These are phyloP conservation scores for Curvularia spicifera DNA, from an alignment of 2,329 filamentous ascomycete genomes.

Conservation along the genomic window DNA sequence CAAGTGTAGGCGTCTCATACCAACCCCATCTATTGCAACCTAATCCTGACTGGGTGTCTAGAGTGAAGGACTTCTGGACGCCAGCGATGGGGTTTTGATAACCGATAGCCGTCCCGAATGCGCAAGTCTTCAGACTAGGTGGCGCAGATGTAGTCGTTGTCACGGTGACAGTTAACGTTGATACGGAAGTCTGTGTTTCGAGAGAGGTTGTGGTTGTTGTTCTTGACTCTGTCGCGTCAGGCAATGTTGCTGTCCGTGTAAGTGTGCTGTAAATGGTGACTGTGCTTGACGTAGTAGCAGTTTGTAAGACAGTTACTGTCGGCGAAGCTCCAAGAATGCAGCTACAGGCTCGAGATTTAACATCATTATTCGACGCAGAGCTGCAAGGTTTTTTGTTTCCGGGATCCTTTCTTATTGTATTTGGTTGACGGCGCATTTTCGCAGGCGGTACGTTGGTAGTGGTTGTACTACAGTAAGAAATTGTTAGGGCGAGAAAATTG, in stretches of 20 bases:
- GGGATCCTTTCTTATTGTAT: not conserved
- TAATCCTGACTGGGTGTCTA: not conserved
- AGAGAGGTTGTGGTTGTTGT: not conserved
- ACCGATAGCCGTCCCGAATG: conserved; percentile 1
- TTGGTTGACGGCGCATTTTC: conserved; percentile 1
- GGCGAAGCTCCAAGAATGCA: conserved; percentile 1
- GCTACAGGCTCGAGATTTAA: conserved; percentile 2
- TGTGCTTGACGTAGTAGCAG: conserved; percentile 3
- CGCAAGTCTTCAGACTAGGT: conserved; percentile 3
- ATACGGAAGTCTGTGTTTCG: not conserved
- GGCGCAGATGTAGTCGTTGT: conserved; percentile 1
- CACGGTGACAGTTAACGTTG: conserved; percentile 1
- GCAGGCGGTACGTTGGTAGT: not conserved
- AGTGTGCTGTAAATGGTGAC: conserved; percentile 1
- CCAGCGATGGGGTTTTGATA: not conserved
- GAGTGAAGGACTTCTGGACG: not conserved
- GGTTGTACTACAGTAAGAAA: not conserved
- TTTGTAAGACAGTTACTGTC: conserved; percentile 1
- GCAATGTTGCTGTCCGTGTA: not conserved
- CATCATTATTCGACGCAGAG: not conserved
- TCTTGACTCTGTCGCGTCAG: not conserved
- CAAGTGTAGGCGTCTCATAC: conserved; percentile 1
- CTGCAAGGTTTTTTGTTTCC: not conserved
- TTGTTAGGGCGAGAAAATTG: not conserved
- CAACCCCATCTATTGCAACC: conserved; percentile 1